Percentiles rank a stretch among this genome's conserved stretches.
These are phyloP conservation scores for Salicornia ramosissima DNA, from an alignment of 148 eudicot genomes.

Conservation along the genomic window DNA sequence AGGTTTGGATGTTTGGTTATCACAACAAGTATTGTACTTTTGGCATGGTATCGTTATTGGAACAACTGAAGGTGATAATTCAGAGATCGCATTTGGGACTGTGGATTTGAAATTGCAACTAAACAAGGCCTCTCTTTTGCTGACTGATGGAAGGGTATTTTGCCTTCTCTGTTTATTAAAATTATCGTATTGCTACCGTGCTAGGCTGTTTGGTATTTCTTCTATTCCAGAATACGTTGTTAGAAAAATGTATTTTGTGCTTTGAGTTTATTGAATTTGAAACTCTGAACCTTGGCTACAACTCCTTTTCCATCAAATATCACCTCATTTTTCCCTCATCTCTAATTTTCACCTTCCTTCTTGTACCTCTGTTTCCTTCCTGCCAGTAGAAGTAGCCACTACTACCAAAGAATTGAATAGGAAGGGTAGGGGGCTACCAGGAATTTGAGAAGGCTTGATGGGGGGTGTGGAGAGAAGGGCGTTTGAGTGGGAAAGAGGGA, in stretches of 20 bases:
- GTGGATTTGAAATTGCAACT: slow-evolving; percentile 46
- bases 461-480: no score
- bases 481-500: no score
- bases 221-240: not conserved
- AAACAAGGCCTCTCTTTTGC: slow-evolving; percentile 60
- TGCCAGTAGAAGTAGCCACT: no score
- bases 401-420: no score
- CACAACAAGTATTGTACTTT: slow-evolving; percentile 61
- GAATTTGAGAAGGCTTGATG: no score
- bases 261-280: no score
- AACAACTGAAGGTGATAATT: slow-evolving; percentile 35
- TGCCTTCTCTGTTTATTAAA: not conserved
- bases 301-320: not conserved
- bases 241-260: not conserved
- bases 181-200: not conserved
- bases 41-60: slow-evolving; percentile 46
- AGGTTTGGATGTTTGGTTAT: slow-evolving; percentile 65
- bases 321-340: not conserved
- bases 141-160: slow-evolving; percentile 88
- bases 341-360: not conserved
- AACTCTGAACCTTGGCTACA: not conserved
- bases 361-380: no score
- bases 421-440: no score
- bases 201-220: not conserved
- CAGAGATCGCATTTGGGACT: slow-evolving; percentile 26